Evolutionary conservation across 2,329 filamentous ascomycete genomes (phyloP).

Genomic region (Claviceps digitariae): DNA sequence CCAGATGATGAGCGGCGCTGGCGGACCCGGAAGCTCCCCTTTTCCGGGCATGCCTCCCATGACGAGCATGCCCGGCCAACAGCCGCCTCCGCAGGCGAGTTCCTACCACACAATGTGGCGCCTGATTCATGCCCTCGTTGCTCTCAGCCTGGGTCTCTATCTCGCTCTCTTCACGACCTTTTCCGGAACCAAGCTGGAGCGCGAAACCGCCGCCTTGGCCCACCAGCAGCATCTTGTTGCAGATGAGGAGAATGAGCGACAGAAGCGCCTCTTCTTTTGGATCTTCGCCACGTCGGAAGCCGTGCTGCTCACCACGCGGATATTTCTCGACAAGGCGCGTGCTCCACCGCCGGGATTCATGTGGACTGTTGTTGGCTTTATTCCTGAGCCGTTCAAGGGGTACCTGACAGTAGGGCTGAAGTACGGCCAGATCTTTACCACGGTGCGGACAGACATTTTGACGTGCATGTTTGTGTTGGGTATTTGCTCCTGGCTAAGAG

Average conservation of each 20-base stretch:
- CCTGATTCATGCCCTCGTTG: slow-evolving; percentile 59
- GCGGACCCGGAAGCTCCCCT: slow-evolving; percentile 18
- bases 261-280: slow-evolving; percentile 48
- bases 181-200: slow-evolving; percentile 48
- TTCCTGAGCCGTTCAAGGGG: slow-evolving; percentile 50
- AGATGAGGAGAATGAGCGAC: slow-evolving; percentile 18
- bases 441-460: slow-evolving; percentile 60
- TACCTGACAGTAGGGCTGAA: slow-evolving; percentile 48
- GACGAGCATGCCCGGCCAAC: slow-evolving; percentile 26
- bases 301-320: slow-evolving; percentile 55
- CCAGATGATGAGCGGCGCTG: slow-evolving; percentile 48
- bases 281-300: slow-evolving; percentile 70
- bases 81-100: slow-evolving; percentile 18
- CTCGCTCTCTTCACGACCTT: slow-evolving; percentile 56
- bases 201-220: slow-evolving; percentile 29
- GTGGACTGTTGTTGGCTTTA: slow-evolving; percentile 47
- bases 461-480: slow-evolving; percentile 66
- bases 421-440: slow-evolving; percentile 59
- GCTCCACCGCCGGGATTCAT: slow-evolving; percentile 47
- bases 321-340: slow-evolving; percentile 51
- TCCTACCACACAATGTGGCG: slow-evolving; percentile 48
- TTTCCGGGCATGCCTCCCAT: slow-evolving; percentile 28
- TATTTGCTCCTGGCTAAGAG: slow-evolving; percentile 31
- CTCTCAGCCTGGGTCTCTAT: slow-evolving; percentile 56
- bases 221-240: slow-evolving; percentile 12